Evolutionary conservation across 345 rosid genomes (phyloP).

Genomic region (Camelina hispida): DNA sequence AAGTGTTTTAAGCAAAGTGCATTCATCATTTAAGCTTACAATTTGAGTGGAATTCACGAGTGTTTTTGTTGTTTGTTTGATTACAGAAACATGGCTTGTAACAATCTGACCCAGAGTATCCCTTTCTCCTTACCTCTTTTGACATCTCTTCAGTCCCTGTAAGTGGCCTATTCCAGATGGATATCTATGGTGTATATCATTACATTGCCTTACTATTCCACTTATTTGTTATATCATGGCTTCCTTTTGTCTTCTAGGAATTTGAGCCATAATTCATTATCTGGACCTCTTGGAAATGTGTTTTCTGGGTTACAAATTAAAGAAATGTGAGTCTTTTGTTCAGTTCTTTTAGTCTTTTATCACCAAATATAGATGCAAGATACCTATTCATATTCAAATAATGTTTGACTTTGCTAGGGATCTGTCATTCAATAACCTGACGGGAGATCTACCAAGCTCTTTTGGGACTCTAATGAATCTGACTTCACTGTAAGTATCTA

Average conservation of each 20-base stretch:
- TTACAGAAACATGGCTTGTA: slow-evolving; percentile 78
- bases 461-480: slow-evolving; percentile 73
- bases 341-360: slow-evolving; percentile 3
- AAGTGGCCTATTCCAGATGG: slow-evolving; percentile 42
- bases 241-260: slow-evolving; percentile 60
- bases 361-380: background rate
- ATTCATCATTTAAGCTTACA: slow-evolving; percentile 15
- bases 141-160: slow-evolving; percentile 71
- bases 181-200: background rate
- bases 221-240: slow-evolving; percentile 11
- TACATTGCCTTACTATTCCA: slow-evolving; percentile 10
- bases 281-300: slow-evolving; percentile 88
- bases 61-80: slow-evolving; percentile 20
- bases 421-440: slow-evolving; percentile 76
- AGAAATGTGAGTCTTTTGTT: slow-evolving; percentile 63
- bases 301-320: slow-evolving; percentile 67
- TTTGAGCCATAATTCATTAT: slow-evolving; percentile 76
- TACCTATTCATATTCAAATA: background rate
- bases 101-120: slow-evolving; percentile 64
- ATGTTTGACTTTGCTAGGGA: slow-evolving; percentile 58
- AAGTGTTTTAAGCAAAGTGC: slow-evolving; percentile 42
- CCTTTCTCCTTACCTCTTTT: slow-evolving; percentile 69
- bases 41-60: background rate
- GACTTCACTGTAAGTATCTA: slow-evolving; percentile 60
- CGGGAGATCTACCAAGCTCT: slow-evolving; percentile 89